These are phyloP conservation scores for Aphanomyces euteiches DNA, from an alignment of 352 stramenopile genomes.

Conservation along the genomic window DNA sequence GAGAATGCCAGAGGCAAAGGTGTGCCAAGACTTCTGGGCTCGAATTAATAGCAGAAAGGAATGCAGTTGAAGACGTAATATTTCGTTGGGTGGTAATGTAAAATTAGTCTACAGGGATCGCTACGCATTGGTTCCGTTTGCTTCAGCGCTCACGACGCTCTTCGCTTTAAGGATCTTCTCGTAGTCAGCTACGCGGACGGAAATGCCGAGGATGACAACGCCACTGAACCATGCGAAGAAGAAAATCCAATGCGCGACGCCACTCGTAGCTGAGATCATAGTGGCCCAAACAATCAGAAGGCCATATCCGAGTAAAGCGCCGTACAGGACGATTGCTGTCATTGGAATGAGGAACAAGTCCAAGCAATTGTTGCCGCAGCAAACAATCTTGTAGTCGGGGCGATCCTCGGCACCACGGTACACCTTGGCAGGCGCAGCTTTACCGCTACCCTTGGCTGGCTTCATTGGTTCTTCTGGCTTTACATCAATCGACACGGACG, in stretches of 20 bases:
- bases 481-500: neutral
- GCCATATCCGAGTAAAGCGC: constrained; percentile 8
- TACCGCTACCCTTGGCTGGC: neutral
- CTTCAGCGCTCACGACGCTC: neutral
- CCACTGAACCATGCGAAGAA: constrained; percentile 16
- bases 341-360: constrained; percentile 23
- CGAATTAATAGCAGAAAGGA: too few relatives aligned
- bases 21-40: too few relatives aligned
- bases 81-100: too few relatives aligned
- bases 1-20: too few relatives aligned
- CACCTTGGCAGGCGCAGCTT: neutral
- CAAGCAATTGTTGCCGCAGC: constrained; percentile 25
- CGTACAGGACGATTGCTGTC: constrained; percentile 14
- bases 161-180: constrained; percentile 16
- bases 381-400: constrained; percentile 25
- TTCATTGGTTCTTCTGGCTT: neutral
- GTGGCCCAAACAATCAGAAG: constrained; percentile 19
- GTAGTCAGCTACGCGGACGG: constrained; percentile 10
- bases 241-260: constrained; percentile 18
- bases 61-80: too few relatives aligned
- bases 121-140: constrained; percentile 14
- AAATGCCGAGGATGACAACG: constrained; percentile 11
- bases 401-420: neutral
- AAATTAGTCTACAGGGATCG: neutral
- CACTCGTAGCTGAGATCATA: constrained; percentile 3